Evolutionary conservation across 441 rosid species (phyloP).

Genomic region (Adansonia gregorii): DNA sequence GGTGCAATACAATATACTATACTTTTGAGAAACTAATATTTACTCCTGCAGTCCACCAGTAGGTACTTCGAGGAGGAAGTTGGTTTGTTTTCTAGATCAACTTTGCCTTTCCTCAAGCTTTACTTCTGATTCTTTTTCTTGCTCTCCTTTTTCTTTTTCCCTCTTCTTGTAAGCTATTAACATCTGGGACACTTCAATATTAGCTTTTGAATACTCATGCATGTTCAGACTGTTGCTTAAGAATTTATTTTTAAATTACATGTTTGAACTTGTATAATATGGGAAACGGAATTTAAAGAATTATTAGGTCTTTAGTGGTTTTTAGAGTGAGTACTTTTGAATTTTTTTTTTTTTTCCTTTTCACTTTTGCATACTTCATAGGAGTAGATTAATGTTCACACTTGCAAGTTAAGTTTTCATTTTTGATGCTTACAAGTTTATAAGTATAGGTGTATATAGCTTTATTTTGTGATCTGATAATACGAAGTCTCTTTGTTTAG

Average conservation of each 20-base stretch:
- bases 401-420: not conserved
- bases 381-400: not conserved
- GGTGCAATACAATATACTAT: not conserved
- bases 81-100: not conserved
- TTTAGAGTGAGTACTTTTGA: not conserved
- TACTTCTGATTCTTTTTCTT: not conserved
- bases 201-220: not conserved
- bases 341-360: not conserved
- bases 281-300: not conserved
- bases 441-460: not conserved
- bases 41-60: not conserved
- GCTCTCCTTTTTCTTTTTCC: not conserved
- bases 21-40: not conserved
- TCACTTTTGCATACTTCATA: not conserved
- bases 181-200: not conserved
- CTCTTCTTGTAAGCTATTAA: not conserved
- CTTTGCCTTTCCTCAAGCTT: not conserved
- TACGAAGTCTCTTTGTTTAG: not conserved
- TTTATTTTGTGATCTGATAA: not conserved
- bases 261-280: not conserved
- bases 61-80: not conserved
- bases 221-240: not conserved
- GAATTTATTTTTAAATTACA: not conserved
- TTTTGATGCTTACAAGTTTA: not conserved
- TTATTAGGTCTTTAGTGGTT: not conserved